These are phyloP conservation scores for Thalia dealbata DNA, from an alignment of 176 grass and related monocot species.

Conservation along the genomic window DNA sequence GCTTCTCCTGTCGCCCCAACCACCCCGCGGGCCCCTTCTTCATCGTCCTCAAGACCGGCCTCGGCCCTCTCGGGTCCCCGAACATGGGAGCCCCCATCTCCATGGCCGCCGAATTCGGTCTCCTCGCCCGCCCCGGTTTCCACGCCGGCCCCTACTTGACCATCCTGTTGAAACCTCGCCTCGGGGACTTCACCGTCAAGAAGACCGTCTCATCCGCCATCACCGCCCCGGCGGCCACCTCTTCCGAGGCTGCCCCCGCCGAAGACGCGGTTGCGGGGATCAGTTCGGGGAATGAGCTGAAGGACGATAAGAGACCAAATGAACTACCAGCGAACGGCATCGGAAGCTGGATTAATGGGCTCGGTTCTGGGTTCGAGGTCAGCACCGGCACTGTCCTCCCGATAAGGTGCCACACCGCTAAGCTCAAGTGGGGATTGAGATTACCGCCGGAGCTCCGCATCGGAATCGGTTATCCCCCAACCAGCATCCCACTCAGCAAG, in stretches of 20 bases:
- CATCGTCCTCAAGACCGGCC: slow-evolving; percentile 21
- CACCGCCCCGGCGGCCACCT: not conserved
- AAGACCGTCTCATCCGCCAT: slow-evolving; percentile 8
- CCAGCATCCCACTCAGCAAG: slow-evolving; percentile 4
- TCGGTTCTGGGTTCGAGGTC: slow-evolving; percentile 12
- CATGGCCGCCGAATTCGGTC: slow-evolving; percentile 21
- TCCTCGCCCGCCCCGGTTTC: not conserved
- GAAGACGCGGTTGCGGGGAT: not conserved
- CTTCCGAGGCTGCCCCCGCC: not conserved
- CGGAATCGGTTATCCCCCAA: not conserved
- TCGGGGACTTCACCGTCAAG: slow-evolving; percentile 23
- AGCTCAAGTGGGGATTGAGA: slow-evolving; percentile 16
- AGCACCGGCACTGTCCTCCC: slow-evolving; percentile 15
- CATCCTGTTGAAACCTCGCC: slow-evolving; percentile 18
- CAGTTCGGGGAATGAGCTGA: not conserved
- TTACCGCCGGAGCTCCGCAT: slow-evolving; percentile 3
- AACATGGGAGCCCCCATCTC: slow-evolving; percentile 7
- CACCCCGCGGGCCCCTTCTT: slow-evolving; percentile 12
- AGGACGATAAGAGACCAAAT: not conserved
- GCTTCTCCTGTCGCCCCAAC: slow-evolving; percentile 23
- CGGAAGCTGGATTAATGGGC: not conserved
- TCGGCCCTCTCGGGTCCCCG: slow-evolving; percentile 13
- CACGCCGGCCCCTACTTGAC: slow-evolving; percentile 7
- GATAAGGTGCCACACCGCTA: slow-evolving; percentile 9
- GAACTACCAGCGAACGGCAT: not conserved